Evolutionary conservation across 1,139 yeast genomes (phyloP).

Genomic region (Casaregolazyma suthepensis): DNA sequence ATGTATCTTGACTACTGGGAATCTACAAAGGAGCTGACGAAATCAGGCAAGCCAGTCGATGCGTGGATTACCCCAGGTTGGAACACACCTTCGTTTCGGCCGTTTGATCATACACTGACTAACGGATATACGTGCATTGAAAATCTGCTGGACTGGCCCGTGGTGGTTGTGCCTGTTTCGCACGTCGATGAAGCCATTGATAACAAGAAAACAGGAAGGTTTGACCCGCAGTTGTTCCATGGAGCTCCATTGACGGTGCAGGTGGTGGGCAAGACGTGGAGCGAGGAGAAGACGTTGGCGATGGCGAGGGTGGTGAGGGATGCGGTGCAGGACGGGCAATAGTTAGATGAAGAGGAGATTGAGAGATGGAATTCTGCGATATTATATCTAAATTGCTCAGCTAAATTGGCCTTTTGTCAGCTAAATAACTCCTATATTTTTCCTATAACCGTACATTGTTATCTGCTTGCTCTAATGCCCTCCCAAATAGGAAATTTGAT

Average conservation of each 20-base stretch:
- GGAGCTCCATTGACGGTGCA: conserved; percentile 52
- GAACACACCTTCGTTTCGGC: conserved; percentile 42
- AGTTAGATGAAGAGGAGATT: not conserved
- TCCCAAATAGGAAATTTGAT: too few relatives aligned
- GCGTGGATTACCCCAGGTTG: conserved; percentile 47
- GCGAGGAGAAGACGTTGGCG: conserved; percentile 48
- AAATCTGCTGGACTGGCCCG: conserved; percentile 42
- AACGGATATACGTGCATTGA: conserved; percentile 40
- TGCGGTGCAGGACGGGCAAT: conserved; percentile 7
- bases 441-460: too few relatives aligned
- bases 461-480: too few relatives aligned
- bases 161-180: conserved; percentile 43
- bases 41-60: conserved; percentile 43
- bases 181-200: conserved; percentile 38
- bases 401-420: too few relatives aligned
- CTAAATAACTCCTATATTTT: too few relatives aligned
- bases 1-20: conserved; percentile 36
- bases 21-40: conserved; percentile 31
- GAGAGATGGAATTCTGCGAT: too few relatives aligned
- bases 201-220: conserved; percentile 18
- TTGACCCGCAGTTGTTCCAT: conserved; percentile 42
- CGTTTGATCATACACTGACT: conserved; percentile 20
- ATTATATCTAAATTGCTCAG: too few relatives aligned
- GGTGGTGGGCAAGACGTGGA: conserved; percentile 42
- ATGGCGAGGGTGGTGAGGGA: conserved; percentile 27